Percentiles rank a stretch among this genome's conserved stretches.
phyloP scores from a whole-genome alignment of 495 filamentous ascomycete genomes.

The Hypoxylon trugodes region DNA sequence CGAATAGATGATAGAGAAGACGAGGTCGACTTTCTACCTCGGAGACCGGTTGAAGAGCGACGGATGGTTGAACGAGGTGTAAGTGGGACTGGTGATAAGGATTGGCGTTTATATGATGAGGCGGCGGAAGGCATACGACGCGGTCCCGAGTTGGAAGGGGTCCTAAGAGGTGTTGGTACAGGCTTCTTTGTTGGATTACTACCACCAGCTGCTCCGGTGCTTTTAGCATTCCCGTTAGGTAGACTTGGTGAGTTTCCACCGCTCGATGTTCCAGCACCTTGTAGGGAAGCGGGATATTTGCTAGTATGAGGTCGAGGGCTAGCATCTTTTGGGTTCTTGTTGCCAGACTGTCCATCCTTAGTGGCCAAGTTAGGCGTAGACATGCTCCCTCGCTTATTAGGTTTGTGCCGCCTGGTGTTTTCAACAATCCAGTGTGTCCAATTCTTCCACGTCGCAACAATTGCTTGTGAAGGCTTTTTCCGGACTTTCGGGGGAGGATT shows the following conservation, averaged over 20 bases:
- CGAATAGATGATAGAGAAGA: conserved; percentile 94
- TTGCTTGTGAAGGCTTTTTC: conserved; percentile 58
- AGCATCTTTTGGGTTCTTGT: conserved; percentile 53
- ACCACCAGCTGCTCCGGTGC: conserved; percentile 2
- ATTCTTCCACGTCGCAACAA: conserved; percentile 77
- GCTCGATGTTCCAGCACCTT: conserved; percentile 6
- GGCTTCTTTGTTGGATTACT: conserved; percentile 34
- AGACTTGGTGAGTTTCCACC: conserved; percentile 33
- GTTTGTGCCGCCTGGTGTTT: conserved; percentile 54
- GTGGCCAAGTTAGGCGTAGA: conserved; percentile 62
- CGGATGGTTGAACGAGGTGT: conserved; percentile 88
- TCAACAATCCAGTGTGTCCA: conserved; percentile 64
- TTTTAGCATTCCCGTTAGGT: conserved; percentile 34
- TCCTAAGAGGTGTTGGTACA: conserved; percentile 42
- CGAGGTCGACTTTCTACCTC: conserved; percentile 94
- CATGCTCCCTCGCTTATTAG: conserved; percentile 58
- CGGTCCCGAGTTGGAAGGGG: conserved; percentile 55
- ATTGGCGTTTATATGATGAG: conserved; percentile 74
- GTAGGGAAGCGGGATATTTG: conserved; percentile 53
- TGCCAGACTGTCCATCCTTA: conserved; percentile 48
- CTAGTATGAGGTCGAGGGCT: conserved; percentile 63
- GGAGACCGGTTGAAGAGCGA: conserved; percentile 72
- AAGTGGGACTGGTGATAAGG: conserved; percentile 86
- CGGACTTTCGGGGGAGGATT: conserved; percentile 51
- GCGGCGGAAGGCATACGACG: conserved; percentile 59